Evolutionary conservation across 352 stramenopile species (phyloP).

Genomic region (Pythium grandisporangium): DNA sequence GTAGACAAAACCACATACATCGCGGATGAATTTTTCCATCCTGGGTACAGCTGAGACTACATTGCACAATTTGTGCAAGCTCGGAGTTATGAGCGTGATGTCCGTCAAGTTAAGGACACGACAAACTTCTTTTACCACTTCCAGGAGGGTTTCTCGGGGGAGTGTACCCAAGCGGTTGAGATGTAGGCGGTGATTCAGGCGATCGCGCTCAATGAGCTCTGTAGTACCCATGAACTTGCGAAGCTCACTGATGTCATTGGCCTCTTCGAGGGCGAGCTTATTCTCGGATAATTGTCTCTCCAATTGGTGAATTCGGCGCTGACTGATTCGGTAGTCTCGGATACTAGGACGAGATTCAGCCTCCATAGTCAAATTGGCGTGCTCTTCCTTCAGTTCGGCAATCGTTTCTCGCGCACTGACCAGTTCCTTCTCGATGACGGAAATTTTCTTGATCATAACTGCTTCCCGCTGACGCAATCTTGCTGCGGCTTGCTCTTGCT

Average conservation of each 20-base stretch:
- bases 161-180: constrained; percentile 70
- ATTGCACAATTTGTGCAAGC: constrained; percentile 70
- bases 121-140: constrained; percentile 82
- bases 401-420: constrained; percentile 48
- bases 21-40: constrained; percentile 83
- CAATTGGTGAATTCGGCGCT: constrained; percentile 67
- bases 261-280: constrained; percentile 66
- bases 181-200: constrained; percentile 66
- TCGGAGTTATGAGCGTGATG: constrained; percentile 72
- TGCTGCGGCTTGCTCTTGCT: constrained; percentile 58
- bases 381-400: constrained; percentile 69
- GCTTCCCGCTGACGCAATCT: constrained; percentile 56
- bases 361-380: constrained; percentile 67
- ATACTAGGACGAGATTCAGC: constrained; percentile 76
- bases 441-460: constrained; percentile 73
- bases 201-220: constrained; percentile 68
- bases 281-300: constrained; percentile 67
- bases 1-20: constrained; percentile 75
- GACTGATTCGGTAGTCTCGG: constrained; percentile 60
- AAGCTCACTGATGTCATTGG: constrained; percentile 67
- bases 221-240: constrained; percentile 78
- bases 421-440: constrained; percentile 65
- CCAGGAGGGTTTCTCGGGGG: constrained; percentile 63
- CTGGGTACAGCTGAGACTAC: constrained; percentile 70
- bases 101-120: constrained; percentile 72